These are phyloP conservation scores for Coniochaeta pulveracea DNA, from an alignment of 2,329 filamentous ascomycete species.

Conservation along the genomic window DNA sequence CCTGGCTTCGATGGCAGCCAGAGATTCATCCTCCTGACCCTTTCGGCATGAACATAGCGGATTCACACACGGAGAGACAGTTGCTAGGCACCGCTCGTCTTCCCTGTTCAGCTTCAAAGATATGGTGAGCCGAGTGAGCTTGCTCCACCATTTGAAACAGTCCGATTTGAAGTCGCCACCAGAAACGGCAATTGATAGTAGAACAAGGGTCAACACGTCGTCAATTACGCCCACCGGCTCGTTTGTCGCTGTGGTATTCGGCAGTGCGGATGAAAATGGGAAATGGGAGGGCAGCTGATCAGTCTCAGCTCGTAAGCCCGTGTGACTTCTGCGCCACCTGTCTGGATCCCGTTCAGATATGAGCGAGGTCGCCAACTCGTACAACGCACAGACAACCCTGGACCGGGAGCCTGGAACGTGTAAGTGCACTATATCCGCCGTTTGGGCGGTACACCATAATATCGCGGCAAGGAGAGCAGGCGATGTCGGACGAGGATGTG, in stretches of 20 bases:
- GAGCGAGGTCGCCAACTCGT: constrained; percentile 21
- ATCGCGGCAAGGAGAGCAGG: constrained; percentile 34
- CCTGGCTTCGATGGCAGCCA: constrained; percentile 24
- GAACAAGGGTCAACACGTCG: constrained; percentile 31
- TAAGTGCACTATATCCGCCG: constrained; percentile 30
- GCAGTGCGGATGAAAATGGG: constrained; percentile 12
- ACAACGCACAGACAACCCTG: constrained; percentile 25
- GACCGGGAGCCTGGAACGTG: constrained; percentile 27
- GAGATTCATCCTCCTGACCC: constrained; percentile 14
- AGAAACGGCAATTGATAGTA: constrained; percentile 33
- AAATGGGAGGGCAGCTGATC: constrained; percentile 13
- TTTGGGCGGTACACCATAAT: constrained; percentile 35
- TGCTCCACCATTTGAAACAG: constrained; percentile 34
- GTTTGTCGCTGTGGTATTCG: constrained; percentile 19
- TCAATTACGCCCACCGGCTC: constrained; percentile 24
- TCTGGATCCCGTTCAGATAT: constrained; percentile 24
- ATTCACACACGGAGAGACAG: constrained; percentile 18
- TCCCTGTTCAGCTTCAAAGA: constrained; percentile 25
- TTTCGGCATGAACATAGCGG: constrained; percentile 20
- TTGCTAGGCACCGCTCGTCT: constrained; percentile 18
- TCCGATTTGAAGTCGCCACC: constrained; percentile 37
- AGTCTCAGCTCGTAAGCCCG: constrained; percentile 20
- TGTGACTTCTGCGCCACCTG: constrained; percentile 23
- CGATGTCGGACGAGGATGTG: constrained; percentile 26
- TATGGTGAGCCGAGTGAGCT: constrained; percentile 25